Percentiles rank a stretch among this genome's conserved stretches.
phyloP scores from a whole-genome alignment of 352 stramenopile genomes.

The Globisporangium nagaii region DNA sequence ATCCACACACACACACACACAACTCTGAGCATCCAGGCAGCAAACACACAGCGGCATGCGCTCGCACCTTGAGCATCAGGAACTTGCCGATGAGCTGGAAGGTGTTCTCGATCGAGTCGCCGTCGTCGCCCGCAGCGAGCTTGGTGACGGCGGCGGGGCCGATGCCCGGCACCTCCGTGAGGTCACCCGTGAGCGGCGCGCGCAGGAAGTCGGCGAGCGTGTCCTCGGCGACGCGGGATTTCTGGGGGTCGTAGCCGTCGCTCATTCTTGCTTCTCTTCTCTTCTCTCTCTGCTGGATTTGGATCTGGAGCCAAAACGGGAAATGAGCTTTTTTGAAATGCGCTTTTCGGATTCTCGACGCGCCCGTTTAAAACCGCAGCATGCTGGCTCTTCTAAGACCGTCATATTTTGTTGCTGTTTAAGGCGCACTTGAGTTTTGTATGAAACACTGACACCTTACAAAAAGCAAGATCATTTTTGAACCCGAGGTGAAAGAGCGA shows the following conservation, averaged over 20 bases:
- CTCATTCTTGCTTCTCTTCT: slow-evolving; percentile 28
- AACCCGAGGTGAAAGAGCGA: too few species aligned
- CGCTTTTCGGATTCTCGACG: too few species aligned
- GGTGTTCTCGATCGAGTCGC: slow-evolving; percentile 93
- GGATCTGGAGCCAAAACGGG: not conserved
- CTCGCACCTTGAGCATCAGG: slow-evolving; percentile 78
- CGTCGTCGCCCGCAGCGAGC: slow-evolving; percentile 74
- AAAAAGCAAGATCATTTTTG: too few species aligned
- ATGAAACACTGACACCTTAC: too few species aligned
- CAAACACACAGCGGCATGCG: not conserved
- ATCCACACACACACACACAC: slow-evolving; percentile 21
- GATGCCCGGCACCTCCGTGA: slow-evolving; percentile 94
- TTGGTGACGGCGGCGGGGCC: slow-evolving; percentile 87
- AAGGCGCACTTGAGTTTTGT: too few species aligned
- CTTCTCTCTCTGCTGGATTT: not conserved
- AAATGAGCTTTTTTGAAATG: slow-evolving; percentile 3
- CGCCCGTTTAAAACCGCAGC: too few species aligned
- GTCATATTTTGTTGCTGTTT: too few species aligned
- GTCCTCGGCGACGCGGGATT: slow-evolving; percentile 88
- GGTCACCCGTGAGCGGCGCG: slow-evolving; percentile 86
- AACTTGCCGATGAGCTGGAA: slow-evolving; percentile 97
- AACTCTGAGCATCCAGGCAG: not conserved
- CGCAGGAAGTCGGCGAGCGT: slow-evolving; percentile 91
- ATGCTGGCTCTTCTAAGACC: too few species aligned
- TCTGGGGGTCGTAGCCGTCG: slow-evolving; percentile 90